Evolutionary conservation across 192 early-diverging fungal genomes (phyloP).

Genomic region (Coemansia sp.): DNA sequence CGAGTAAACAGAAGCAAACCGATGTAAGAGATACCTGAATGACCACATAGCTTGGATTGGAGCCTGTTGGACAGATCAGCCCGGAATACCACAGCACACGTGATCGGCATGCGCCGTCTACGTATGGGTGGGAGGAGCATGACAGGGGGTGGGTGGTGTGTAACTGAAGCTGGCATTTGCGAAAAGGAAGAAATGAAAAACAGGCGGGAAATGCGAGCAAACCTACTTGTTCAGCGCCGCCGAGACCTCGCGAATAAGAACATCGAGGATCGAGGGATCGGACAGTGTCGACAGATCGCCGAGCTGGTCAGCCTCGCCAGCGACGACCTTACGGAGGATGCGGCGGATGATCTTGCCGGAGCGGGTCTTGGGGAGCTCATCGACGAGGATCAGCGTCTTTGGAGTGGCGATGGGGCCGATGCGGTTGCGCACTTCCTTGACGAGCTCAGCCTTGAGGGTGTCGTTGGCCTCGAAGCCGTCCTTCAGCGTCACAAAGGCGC

Average conservation of each 20-base stretch:
- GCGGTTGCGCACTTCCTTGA: conserved; percentile 77
- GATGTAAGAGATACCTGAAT: neutral
- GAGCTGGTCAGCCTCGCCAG: conserved; percentile 77
- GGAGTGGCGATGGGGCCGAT: conserved; percentile 96
- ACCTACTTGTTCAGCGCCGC: conserved; percentile 26
- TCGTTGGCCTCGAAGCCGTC: conserved; percentile 58
- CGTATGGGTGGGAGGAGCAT: no score
- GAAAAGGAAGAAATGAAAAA: neutral
- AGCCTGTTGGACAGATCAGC: neutral
- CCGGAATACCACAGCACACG: no score
- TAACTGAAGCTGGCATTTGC: neutral
- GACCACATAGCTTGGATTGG: neutral
- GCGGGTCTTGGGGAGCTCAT: conserved; percentile 93
- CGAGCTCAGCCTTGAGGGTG: conserved; percentile 64
- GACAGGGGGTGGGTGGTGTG: no score
- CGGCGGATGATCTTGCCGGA: conserved; percentile 97
- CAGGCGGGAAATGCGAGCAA: neutral
- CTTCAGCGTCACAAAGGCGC: conserved; percentile 85
- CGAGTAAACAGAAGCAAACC: neutral
- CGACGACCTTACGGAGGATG: conserved; percentile 92
- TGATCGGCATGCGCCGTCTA: no score
- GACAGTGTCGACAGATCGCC: conserved; percentile 90
- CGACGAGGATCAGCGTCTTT: conserved; percentile 80
- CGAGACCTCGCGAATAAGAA: conserved; percentile 56
- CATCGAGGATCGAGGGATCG: conserved; percentile 69